Base-by-base conservation (phyloP, 306 rosid genomes). In the Lathyrus sativus region DNA sequence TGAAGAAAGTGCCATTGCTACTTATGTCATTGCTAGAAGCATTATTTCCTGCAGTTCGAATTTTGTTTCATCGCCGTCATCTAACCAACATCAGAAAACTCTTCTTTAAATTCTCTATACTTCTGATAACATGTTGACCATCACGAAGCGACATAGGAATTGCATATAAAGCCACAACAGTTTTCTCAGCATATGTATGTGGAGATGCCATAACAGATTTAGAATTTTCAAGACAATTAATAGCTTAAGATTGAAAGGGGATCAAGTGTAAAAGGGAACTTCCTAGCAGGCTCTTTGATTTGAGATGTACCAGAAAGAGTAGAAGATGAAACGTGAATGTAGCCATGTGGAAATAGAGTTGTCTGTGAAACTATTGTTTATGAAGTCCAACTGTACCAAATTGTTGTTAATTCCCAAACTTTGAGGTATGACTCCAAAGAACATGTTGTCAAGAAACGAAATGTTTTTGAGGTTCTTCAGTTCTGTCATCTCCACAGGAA, bases 11-110 rank as follows among this genome's bases (percentile, higher is more conserved):
- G 54, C 99, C 99, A 75, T 39, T 88, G 70, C 99, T 87, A 72
- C 99, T 93, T 80, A 92, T 97, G 81, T 93, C 99, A 29, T 96
- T 87, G 73, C 78, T 80, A 60, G 86, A 78, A 81, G 90, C 76
- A 74, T 91, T 82, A 73, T 90, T 90, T 19, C 95, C 98, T 73
- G 87, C 66, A 44, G 90, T 90, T 69, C 97, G 77, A 69, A 85
- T 86, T 84, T 93, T 46, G 99, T 88, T 86, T 93, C 99, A 54
- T 93, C 99, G 22, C 99, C 99, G 76, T 93, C 99, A 85, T 90
- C 99, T 67, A 93, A 81, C 48, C 96, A n/a, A n/a, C n/a, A n/a
- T n/a, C n/a, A n/a, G n/a, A n/a, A n/a, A n/a, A n/a, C n/a, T n/a
- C n/a, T n/a, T n/a, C n/a, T n/a, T n/a, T n/a, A n/a, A n/a, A n/a